Percentiles rank a stretch among this genome's conserved stretches.
These are phyloP conservation scores for Apodospora peruviana DNA, from an alignment of 495 filamentous ascomycete genomes.

Conservation along the genomic window DNA sequence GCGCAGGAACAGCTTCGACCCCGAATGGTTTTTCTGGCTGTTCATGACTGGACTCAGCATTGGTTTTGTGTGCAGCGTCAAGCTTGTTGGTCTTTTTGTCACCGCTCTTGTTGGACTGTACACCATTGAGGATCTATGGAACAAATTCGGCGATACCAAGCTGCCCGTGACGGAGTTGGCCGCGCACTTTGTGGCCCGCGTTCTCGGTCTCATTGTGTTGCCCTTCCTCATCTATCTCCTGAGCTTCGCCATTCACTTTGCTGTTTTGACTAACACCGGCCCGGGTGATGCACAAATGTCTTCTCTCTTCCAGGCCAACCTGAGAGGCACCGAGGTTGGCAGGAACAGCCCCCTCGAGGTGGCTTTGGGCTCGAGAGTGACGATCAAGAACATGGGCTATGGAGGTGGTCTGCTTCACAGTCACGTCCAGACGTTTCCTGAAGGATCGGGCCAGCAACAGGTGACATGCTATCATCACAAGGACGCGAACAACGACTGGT, in stretches of 20 bases:
- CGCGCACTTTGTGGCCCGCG: conserved; percentile 71
- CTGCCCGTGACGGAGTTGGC: conserved; percentile 76
- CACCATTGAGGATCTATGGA: conserved; percentile 95
- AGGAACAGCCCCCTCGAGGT: conserved; percentile 90
- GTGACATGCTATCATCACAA: conserved; percentile 99
- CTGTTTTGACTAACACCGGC: conserved; percentile 87
- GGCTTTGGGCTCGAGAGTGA: conserved; percentile 81
- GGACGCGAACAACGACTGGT: conserved; percentile 99
- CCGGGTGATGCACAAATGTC: conserved; percentile 99
- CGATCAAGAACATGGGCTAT: conserved; percentile 98
- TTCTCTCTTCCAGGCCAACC: conserved; percentile 95
- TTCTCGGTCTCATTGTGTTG: conserved; percentile 81
- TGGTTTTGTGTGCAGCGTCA: conserved; percentile 95
- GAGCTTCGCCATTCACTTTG: conserved; percentile 90
- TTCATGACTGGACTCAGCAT: conserved; percentile 88
- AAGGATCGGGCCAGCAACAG: conserved; percentile 91
- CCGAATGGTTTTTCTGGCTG: conserved; percentile 90
- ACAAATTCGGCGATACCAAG: conserved; percentile 90
- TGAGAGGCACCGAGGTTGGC: conserved; percentile 87
- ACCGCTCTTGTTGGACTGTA: conserved; percentile 94
- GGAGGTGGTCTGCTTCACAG: conserved; percentile 96
- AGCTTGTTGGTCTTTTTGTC: conserved; percentile 93
- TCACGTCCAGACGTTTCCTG: conserved; percentile 90
- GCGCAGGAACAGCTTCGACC: conserved; percentile 74
- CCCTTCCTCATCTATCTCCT: conserved; percentile 87